phyloP scores from a whole-genome alignment of 2,329 filamentous ascomycete species.

The Cryphonectria carpinicola region DNA sequence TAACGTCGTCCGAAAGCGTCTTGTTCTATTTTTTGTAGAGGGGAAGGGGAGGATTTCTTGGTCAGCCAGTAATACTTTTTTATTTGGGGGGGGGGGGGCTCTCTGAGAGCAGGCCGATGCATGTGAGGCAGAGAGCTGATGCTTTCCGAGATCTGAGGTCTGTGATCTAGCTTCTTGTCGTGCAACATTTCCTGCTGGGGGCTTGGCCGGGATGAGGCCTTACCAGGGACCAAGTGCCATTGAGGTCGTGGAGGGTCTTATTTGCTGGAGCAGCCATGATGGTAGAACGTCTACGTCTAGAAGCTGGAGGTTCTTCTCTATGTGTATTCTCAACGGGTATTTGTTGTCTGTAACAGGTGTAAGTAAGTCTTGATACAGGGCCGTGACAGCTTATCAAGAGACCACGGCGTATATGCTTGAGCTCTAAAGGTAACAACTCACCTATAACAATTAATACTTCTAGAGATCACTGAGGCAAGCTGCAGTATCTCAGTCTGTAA shows the following conservation, averaged over 20 bases:
- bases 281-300: slow-evolving; percentile 19
- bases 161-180: no score
- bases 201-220: slow-evolving; percentile 33
- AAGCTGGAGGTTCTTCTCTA: background rate
- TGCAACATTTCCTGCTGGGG: background rate
- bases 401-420: background rate
- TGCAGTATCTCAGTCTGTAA: background rate
- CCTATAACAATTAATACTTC: background rate
- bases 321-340: background rate
- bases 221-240: slow-evolving; percentile 73
- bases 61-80: background rate
- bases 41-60: background rate
- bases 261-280: slow-evolving; percentile 73
- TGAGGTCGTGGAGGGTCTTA: slow-evolving; percentile 69
- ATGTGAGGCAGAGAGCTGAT: background rate
- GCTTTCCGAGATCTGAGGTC: background rate
- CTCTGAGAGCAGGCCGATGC: background rate
- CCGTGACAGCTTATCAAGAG: background rate
- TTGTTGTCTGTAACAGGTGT: slow-evolving; percentile 3
- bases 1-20: slow-evolving; percentile 68
- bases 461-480: background rate
- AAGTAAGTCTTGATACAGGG: background rate
- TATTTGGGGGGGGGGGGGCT: background rate
- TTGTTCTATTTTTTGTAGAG: slow-evolving; percentile 65
- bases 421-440: background rate